Conservation (phyloP, 345 rosid species). For the Salix suchowensis region DNA sequence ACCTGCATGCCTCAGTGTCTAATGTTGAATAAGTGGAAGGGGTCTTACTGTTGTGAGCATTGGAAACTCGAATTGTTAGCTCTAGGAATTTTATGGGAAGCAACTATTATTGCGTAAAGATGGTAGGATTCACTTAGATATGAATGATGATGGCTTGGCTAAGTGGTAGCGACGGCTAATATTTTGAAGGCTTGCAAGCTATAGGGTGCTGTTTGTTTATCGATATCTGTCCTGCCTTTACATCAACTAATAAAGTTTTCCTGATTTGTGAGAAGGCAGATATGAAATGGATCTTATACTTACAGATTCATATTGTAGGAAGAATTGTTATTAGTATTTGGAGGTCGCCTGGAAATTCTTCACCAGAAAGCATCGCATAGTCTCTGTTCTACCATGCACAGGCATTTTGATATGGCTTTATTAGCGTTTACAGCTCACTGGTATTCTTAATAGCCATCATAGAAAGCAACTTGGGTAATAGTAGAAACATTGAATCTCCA, state of each 20-base stretch:
- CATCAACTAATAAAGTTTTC: neutral
- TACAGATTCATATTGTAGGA: neutral
- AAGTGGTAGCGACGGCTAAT: neutral
- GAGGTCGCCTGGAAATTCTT: neutral
- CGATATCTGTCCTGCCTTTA: neutral
- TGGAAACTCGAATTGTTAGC: neutral
- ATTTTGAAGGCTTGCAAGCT: neutral
- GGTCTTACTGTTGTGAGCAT: neutral
- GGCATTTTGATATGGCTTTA: neutral
- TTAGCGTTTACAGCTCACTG: neutral
- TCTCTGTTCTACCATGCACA: neutral
- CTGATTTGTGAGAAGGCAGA: neutral
- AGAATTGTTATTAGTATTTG: neutral
- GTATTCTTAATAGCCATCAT: neutral
- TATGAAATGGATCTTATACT: neutral
- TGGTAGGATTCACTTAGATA: neutral
- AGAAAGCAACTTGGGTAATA: neutral
- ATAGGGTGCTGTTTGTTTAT: neutral
- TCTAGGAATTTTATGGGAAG: neutral
- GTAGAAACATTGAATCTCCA: neutral
- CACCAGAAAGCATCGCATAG: neutral
- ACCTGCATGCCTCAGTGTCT: neutral
- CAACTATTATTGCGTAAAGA: neutral
- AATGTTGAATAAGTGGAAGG: neutral
- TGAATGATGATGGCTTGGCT: neutral